Evolutionary conservation across 768 basidiomycete genomes (phyloP).

Genomic region (Boletus rubropictus): DNA sequence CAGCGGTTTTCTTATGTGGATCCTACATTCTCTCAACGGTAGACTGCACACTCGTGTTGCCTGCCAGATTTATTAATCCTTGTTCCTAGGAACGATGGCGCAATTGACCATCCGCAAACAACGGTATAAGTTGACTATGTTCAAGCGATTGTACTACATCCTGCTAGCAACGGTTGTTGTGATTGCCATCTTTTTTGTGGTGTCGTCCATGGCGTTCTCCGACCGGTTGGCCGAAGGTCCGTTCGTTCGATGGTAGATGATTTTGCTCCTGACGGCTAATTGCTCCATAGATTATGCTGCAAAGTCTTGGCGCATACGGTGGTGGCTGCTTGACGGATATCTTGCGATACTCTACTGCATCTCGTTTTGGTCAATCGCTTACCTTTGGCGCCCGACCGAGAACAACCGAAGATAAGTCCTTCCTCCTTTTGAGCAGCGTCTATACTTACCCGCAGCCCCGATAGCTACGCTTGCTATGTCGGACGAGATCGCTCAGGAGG

Average conservation of each 20-base stretch:
- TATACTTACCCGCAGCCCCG: slow-evolving; percentile 23
- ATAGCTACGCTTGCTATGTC: slow-evolving; percentile 83
- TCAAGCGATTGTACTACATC: slow-evolving; percentile 78
- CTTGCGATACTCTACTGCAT: slow-evolving; percentile 81
- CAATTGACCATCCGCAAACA: slow-evolving; percentile 85
- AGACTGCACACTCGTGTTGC: slow-evolving; percentile 15
- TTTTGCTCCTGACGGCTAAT: not conserved
- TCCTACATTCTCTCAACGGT: slow-evolving; percentile 87
- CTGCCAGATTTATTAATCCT: slow-evolving; percentile 2
- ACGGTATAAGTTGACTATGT: slow-evolving; percentile 83
- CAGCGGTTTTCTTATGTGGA: slow-evolving; percentile 96
- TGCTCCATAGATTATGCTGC: slow-evolving; percentile 75
- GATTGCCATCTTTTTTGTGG: slow-evolving; percentile 85
- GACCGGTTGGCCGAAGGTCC: slow-evolving; percentile 86
- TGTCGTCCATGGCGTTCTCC: slow-evolving; percentile 87
- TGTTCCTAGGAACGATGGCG: slow-evolving; percentile 67
- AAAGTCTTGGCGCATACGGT: slow-evolving; percentile 82
- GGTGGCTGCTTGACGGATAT: slow-evolving; percentile 97
- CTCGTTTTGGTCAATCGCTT: slow-evolving; percentile 76
- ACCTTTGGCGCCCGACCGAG: slow-evolving; percentile 89
- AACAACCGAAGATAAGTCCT: slow-evolving; percentile 77
- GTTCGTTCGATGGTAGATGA: slow-evolving; percentile 10
- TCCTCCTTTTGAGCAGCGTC: not conserved
- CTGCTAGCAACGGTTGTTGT: slow-evolving; percentile 76
- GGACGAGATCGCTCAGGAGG: slow-evolving; percentile 92